Conservation (phyloP, 139 green algal genomes). For the Nannochloris sp. region DNA sequence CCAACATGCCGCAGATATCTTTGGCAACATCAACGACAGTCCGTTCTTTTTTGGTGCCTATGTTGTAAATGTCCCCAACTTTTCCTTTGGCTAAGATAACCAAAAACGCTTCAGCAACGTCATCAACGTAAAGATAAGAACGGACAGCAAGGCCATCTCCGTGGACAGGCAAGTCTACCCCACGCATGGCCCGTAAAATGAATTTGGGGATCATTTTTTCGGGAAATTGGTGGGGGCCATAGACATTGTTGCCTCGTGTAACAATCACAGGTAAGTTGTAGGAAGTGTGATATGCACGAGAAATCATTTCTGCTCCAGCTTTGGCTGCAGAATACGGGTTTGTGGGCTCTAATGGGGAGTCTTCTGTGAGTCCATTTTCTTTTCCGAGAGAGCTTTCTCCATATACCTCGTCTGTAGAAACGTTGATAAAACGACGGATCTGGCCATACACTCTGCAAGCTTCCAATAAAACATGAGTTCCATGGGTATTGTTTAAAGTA, state of each 20-base stretch:
- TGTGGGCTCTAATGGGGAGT: slow-evolving; percentile 81
- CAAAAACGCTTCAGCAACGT: slow-evolving; percentile 90
- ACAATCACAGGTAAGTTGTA: slow-evolving; percentile 90
- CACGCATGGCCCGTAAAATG: slow-evolving; percentile 59
- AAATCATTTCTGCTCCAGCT: slow-evolving; percentile 95
- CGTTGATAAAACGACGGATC: slow-evolving; percentile 91
- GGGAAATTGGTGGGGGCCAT: slow-evolving; percentile 86
- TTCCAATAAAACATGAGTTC: slow-evolving; percentile 95
- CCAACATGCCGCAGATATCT: slow-evolving; percentile 56
- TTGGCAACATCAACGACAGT: slow-evolving; percentile 79
- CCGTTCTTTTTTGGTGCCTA: slow-evolving; percentile 91
- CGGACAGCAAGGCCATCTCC: slow-evolving; percentile 40
- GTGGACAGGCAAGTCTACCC: slow-evolving; percentile 63
- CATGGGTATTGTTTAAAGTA: slow-evolving; percentile 96
- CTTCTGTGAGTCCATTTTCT: slow-evolving; percentile 66
- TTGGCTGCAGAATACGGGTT: slow-evolving; percentile 99
- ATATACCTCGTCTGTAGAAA: slow-evolving; percentile 84
- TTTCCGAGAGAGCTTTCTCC: slow-evolving; percentile 69
- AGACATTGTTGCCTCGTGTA: slow-evolving; percentile 99
- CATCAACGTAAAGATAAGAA: slow-evolving; percentile 87
- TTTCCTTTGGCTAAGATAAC: slow-evolving; percentile 72
- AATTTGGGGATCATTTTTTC: slow-evolving; percentile 80
- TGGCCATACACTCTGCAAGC: slow-evolving; percentile 57
- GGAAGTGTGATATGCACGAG: slow-evolving; percentile 78
- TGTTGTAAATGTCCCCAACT: slow-evolving; percentile 92